Evolutionary conservation across 2,329 filamentous ascomycete species (phyloP).

Genomic region (Microdochium nivale): DNA sequence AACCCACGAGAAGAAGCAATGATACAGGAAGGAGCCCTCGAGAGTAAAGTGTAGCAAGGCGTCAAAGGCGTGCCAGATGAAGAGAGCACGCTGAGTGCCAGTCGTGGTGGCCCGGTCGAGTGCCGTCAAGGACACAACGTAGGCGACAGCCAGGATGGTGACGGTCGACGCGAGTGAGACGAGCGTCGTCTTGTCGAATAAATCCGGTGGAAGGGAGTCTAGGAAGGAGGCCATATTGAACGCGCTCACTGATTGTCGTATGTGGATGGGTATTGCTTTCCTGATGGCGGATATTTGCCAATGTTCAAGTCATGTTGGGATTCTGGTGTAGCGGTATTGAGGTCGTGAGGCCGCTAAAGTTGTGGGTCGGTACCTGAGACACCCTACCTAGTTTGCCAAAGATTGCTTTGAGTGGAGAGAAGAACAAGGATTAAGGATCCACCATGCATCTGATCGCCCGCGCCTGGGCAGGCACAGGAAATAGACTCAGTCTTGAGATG

Average conservation of each 20-base stretch:
- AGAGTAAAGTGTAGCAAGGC: constrained; percentile 85
- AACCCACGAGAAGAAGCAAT: constrained; percentile 71
- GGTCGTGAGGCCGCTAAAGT: too few species aligned
- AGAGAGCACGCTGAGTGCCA: constrained; percentile 62
- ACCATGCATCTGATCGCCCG: too few species aligned
- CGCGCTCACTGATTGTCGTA: too few species aligned
- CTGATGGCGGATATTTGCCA: neutral
- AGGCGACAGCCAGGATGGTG: constrained; percentile 41
- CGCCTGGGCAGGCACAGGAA: too few species aligned
- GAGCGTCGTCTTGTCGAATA: constrained; percentile 53
- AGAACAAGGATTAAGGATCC: too few species aligned
- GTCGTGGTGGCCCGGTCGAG: constrained; percentile 40
- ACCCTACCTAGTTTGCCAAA: too few species aligned
- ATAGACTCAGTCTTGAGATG: too few species aligned
- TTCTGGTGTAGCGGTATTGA: too few species aligned
- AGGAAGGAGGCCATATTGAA: constrained; percentile 12
- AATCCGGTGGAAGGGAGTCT: constrained; percentile 36
- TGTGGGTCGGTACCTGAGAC: too few species aligned
- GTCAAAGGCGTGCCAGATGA: constrained; percentile 93
- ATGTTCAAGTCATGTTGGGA: too few species aligned
- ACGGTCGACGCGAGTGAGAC: constrained; percentile 48
- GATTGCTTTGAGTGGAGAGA: too few species aligned
- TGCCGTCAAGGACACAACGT: constrained; percentile 34
- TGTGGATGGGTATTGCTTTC: neutral
- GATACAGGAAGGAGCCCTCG: constrained; percentile 86